These are phyloP conservation scores for Hygrocybe coccinea DNA, from an alignment of 768 basidiomycete genomes.

Conservation along the genomic window DNA sequence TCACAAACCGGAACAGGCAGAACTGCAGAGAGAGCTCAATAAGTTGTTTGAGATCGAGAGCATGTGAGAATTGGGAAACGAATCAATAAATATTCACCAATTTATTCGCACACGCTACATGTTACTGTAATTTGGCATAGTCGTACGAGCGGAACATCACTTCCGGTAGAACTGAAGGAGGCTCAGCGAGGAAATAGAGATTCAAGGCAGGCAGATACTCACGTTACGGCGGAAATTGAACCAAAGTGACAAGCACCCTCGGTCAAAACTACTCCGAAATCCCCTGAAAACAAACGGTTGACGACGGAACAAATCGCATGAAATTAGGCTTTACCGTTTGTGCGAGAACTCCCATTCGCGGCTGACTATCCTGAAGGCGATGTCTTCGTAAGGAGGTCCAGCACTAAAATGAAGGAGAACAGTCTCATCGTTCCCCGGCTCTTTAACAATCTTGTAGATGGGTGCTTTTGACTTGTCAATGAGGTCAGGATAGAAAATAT, in stretches of 20 bases:
- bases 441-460: slow-evolving; percentile 92
- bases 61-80: no score
- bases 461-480: slow-evolving; percentile 98
- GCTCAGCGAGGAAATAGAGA: slow-evolving; percentile 6
- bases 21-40: no score
- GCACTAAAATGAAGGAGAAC: slow-evolving; percentile 90
- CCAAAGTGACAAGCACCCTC: slow-evolving; percentile 93
- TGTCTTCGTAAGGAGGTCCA: slow-evolving; percentile 97
- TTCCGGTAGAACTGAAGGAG: background rate
- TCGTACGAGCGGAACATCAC: no score
- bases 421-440: slow-evolving; percentile 92
- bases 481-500: slow-evolving; percentile 98
- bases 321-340: slow-evolving; percentile 56
- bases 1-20: no score
- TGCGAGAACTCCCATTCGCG: slow-evolving; percentile 99
- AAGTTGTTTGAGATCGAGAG: no score
- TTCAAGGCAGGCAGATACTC: slow-evolving; percentile 29
- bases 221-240: slow-evolving; percentile 95
- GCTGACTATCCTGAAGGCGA: slow-evolving; percentile 96
- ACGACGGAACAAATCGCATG: background rate
- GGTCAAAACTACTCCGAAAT: slow-evolving; percentile 94
- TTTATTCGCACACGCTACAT: no score
- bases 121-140: no score
- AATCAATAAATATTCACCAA: no score
- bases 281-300: slow-evolving; percentile 48